These are phyloP conservation scores for Colletotrichum kahawae DNA, from an alignment of 2,329 filamentous ascomycete genomes.

Conservation along the genomic window DNA sequence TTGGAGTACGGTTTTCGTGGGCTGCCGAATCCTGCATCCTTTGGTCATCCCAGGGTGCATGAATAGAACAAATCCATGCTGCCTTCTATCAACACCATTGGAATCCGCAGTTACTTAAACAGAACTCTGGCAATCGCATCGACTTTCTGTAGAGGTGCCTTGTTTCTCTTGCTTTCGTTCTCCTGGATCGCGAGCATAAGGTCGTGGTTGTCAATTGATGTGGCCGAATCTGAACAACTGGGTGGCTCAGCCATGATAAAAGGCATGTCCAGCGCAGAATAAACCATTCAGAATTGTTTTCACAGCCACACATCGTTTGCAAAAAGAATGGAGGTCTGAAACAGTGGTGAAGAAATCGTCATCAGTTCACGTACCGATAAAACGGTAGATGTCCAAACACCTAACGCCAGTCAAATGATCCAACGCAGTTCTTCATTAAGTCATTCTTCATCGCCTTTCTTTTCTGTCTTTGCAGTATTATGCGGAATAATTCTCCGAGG, in stretches of 20 bases:
- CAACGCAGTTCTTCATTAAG: neutral
- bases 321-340: neutral
- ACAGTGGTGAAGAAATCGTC: neutral
- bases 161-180: neutral
- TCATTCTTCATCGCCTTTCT: neutral
- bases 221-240: neutral
- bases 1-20: neutral
- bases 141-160: accelerated
- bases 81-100: neutral
- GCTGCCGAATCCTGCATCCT: neutral
- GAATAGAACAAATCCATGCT: neutral
- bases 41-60: neutral
- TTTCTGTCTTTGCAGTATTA: neutral
- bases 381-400: neutral
- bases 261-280: neutral
- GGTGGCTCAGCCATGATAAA: neutral
- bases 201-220: neutral
- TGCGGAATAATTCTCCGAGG: neutral
- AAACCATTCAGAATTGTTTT: neutral
- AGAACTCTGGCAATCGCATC: accelerated
- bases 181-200: neutral
- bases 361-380: too few relatives aligned
- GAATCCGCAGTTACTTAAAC: neutral
- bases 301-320: neutral
- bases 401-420: neutral